Conservation (phyloP, 2,329 filamentous ascomycete genomes). For the Alternaria sp. region DNA sequence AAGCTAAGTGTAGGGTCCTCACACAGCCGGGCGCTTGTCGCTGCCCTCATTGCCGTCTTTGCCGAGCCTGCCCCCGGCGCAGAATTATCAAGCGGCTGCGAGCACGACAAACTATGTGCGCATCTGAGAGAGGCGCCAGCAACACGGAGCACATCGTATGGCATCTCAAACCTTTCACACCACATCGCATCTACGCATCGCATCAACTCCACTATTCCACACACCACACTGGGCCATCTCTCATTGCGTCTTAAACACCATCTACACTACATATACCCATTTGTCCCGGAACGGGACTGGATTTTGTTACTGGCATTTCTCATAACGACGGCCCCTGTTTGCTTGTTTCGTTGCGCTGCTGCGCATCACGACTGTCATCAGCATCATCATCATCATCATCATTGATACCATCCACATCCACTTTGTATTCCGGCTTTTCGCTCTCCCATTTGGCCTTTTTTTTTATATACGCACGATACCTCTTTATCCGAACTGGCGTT, state of each 20-base stretch:
- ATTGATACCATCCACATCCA: not conserved
- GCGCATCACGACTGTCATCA: not conserved
- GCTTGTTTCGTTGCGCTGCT: not conserved
- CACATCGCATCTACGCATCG: not conserved
- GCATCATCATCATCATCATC: not conserved
- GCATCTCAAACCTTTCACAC: not conserved
- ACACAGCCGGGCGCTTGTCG: slow-evolving; percentile 34
- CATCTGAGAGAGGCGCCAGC: slow-evolving; percentile 20
- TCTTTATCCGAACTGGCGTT: not conserved
- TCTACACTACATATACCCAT: slow-evolving; percentile 13
- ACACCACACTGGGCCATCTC: no score
- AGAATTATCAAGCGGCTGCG: slow-evolving; percentile 38
- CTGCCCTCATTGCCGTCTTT: slow-evolving; percentile 32
- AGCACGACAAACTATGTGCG: slow-evolving; percentile 33
- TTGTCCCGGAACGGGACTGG: not conserved
- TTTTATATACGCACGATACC: not conserved
- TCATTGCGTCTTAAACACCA: no score
- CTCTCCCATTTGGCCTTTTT: no score
- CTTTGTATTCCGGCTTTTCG: not conserved
- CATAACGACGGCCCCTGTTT: slow-evolving; percentile 4
- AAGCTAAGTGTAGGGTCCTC: slow-evolving; percentile 35
- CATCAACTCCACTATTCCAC: not conserved
- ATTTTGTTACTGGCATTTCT: not conserved
- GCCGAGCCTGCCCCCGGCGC: slow-evolving; percentile 25
- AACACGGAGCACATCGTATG: not conserved